Conservation (phyloP, 805 yeast genomes). For the Hanseniaspora jakobsenii region DNA sequence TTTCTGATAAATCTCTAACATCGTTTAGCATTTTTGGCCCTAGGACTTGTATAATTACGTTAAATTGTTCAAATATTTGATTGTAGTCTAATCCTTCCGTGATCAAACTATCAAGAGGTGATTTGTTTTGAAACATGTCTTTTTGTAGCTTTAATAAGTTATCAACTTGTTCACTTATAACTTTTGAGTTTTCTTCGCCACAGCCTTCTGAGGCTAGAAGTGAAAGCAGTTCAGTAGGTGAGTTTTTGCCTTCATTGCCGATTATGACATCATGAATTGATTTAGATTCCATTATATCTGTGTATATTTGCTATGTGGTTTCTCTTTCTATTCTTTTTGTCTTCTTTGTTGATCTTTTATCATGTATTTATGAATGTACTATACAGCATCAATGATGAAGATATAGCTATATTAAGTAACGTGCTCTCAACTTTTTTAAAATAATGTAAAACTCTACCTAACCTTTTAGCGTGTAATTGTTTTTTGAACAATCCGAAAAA, state of each 20-base stretch:
- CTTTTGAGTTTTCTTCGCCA: constrained; percentile 1
- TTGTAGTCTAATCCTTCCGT: constrained; percentile 79
- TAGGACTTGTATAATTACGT: constrained; percentile 68
- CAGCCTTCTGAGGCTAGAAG: neutral
- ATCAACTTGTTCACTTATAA: constrained; percentile 44
- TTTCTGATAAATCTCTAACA: constrained; percentile 40
- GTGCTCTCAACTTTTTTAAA: too few species aligned
- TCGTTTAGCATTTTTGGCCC: constrained; percentile 50
- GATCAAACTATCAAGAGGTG: constrained; percentile 69
- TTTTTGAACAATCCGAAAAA: too few species aligned
- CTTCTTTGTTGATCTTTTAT: neutral
- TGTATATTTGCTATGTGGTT: neutral
- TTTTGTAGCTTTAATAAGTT: constrained; percentile 39
- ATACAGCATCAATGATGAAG: too few species aligned
- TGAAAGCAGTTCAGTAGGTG: constrained; percentile 10
- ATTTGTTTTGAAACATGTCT: constrained; percentile 23
- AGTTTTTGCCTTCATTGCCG: constrained; percentile 18
- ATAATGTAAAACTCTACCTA: too few species aligned
- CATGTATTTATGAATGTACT: too few species aligned
- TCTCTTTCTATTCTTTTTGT: neutral
- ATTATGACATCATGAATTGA: constrained; percentile 24
- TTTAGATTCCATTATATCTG: constrained; percentile 17
- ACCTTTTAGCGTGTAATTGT: too few species aligned
- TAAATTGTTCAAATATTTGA: constrained; percentile 90
- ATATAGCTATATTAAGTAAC: too few species aligned